These are phyloP conservation scores for Fusarium pseudoanthophilum DNA, from an alignment of 2,329 filamentous ascomycete species.

Conservation along the genomic window DNA sequence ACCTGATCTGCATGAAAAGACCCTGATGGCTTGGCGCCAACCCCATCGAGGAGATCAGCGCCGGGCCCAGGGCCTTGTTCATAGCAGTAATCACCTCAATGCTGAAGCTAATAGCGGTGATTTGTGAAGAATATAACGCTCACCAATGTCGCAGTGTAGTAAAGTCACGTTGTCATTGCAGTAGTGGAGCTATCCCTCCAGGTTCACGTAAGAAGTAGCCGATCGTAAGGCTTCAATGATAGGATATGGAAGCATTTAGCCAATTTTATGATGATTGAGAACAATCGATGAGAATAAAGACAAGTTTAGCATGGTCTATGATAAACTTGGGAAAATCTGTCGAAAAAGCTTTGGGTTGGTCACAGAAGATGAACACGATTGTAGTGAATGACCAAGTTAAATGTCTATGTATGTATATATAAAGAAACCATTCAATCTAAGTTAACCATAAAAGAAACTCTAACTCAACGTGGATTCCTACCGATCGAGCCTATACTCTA, in stretches of 20 bases:
- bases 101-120: neutral
- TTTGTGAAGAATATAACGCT: accelerated
- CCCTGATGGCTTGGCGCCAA: neutral
- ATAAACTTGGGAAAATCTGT: accelerated
- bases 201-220: neutral
- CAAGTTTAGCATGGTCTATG: accelerated
- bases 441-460: neutral
- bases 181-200: neutral
- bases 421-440: neutral
- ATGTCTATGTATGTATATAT: neutral
- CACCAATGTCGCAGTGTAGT: neutral
- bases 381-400: neutral
- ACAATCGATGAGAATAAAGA: neutral
- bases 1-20: neutral
- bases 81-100: accelerated
- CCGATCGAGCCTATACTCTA: neutral
- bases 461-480: neutral
- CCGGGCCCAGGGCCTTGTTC: neutral
- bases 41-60: neutral
- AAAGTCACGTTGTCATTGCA: neutral
- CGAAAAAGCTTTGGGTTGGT: accelerated
- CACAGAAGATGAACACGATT: no score
- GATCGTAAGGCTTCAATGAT: neutral
- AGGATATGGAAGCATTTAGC: accelerated
- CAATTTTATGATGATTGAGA: accelerated